Evolutionary conservation across 108 stramenopile genomes (phyloP).

Genomic region (Skeletonema costatum): DNA sequence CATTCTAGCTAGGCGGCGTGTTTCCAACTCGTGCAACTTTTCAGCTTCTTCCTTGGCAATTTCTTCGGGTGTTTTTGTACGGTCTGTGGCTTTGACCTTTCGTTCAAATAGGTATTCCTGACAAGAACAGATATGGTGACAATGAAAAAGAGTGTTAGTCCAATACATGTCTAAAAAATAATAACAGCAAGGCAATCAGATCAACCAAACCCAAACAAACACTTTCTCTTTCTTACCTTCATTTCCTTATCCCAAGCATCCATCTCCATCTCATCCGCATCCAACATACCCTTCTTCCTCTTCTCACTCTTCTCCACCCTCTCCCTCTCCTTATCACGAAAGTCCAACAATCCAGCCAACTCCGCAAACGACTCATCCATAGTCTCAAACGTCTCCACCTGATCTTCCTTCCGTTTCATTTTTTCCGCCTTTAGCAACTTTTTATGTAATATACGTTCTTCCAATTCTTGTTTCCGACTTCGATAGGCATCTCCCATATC

Average conservation of each 20-base stretch:
- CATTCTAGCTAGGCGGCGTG: slow-evolving; percentile 90
- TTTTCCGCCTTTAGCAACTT: slow-evolving; percentile 90
- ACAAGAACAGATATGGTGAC: background rate
- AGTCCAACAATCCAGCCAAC: slow-evolving; percentile 71
- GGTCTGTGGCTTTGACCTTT: slow-evolving; percentile 87
- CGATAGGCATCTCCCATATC: slow-evolving; percentile 67
- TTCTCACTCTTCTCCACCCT: slow-evolving; percentile 34
- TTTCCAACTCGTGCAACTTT: slow-evolving; percentile 87
- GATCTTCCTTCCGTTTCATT: slow-evolving; percentile 83
- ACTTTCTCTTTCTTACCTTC: slow-evolving; percentile 35
- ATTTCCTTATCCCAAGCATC: slow-evolving; percentile 82
- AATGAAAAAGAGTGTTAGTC: background rate
- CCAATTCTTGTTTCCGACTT: slow-evolving; percentile 84
- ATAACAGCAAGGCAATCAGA: no score
- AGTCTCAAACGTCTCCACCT: slow-evolving; percentile 79
- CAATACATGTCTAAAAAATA: background rate
- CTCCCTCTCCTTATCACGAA: slow-evolving; percentile 76
- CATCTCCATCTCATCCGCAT: slow-evolving; percentile 81
- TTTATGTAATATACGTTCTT: slow-evolving; percentile 87
- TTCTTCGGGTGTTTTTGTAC: slow-evolving; percentile 95
- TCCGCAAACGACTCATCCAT: slow-evolving; percentile 90
- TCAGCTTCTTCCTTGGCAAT: slow-evolving; percentile 93
- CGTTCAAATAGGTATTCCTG: slow-evolving; percentile 73
- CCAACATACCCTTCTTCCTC: slow-evolving; percentile 48
- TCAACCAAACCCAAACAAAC: no score